Percentiles rank a stretch among this genome's conserved stretches.
Conservation (phyloP, 768 basidiomycete species). For the Lyophyllum decastes region DNA sequence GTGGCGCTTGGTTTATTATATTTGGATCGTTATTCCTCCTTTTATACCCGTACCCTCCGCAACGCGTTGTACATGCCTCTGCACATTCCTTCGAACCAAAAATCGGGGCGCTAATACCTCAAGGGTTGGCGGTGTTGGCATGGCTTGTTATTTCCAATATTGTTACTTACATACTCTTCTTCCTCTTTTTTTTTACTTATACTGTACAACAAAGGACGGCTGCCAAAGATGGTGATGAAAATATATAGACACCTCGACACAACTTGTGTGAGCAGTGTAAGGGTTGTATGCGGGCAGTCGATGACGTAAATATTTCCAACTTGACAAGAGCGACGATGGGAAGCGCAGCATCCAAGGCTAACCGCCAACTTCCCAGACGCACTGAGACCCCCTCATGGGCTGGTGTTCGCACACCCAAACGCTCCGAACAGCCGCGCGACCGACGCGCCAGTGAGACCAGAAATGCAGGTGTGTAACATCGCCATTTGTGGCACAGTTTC, state of each 20-base stretch:
- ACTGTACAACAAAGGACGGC: slow-evolving; percentile 49
- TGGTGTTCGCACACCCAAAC: slow-evolving; percentile 39
- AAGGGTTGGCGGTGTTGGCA: slow-evolving; percentile 33
- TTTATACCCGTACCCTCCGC: slow-evolving; percentile 29
- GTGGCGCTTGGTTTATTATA: slow-evolving; percentile 38
- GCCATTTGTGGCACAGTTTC: not conserved
- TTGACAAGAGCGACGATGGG: slow-evolving; percentile 48
- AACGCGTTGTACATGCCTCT: slow-evolving; percentile 33
- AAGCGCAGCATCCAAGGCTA: slow-evolving; percentile 57
- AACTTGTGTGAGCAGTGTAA: slow-evolving; percentile 14
- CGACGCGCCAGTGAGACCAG: slow-evolving; percentile 51
- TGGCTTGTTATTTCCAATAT: slow-evolving; percentile 32
- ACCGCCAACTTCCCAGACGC: slow-evolving; percentile 54
- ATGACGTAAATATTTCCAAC: slow-evolving; percentile 19
- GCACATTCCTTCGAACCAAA: slow-evolving; percentile 32
- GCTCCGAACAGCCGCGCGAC: slow-evolving; percentile 19
- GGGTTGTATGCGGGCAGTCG: too few species aligned
- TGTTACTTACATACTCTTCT: slow-evolving; percentile 28
- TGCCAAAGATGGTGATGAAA: slow-evolving; percentile 32
- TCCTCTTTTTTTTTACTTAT: slow-evolving; percentile 28
- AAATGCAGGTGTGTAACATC: slow-evolving; percentile 40
- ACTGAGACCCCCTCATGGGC: slow-evolving; percentile 48
- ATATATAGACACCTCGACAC: slow-evolving; percentile 19
- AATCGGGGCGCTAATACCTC: slow-evolving; percentile 19
- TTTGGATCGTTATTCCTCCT: slow-evolving; percentile 27